These are phyloP conservation scores for Diversispora epigaea DNA, from an alignment of 192 early-diverging fungal species.

Conservation along the genomic window DNA sequence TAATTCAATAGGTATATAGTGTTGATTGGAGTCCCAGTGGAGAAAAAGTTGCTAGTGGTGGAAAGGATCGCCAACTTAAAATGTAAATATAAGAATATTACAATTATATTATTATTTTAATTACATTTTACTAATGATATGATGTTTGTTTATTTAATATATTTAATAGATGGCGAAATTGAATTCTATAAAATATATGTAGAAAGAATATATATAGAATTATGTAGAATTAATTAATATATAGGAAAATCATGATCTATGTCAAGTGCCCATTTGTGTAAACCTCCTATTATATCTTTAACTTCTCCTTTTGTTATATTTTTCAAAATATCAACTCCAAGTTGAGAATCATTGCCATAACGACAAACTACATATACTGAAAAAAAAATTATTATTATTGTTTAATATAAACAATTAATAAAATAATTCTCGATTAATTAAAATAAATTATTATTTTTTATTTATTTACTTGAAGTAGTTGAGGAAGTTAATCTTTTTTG, in stretches of 20 bases:
- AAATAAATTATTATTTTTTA: background rate
- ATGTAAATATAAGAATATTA: conserved; percentile 61
- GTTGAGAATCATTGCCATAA: conserved; percentile 85
- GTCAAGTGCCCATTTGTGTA: conserved; percentile 69
- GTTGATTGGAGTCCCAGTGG: conserved; percentile 96
- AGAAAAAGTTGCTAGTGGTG: conserved; percentile 88
- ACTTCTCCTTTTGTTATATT: conserved; percentile 51
- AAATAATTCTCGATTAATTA: background rate
- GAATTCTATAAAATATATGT: background rate
- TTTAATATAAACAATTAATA: background rate
- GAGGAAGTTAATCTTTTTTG: conserved; percentile 25
- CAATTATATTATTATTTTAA: background rate
- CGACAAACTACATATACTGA: conserved; percentile 76
- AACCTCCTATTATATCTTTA: conserved; percentile 82
- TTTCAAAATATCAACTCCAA: conserved; percentile 77
- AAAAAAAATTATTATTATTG: background rate
- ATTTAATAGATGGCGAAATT: background rate
- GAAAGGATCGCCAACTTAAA: conserved; percentile 89
- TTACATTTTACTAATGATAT: background rate
- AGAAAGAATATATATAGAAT: too few relatives aligned
- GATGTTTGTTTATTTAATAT: background rate
- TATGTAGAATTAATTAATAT: conserved; percentile 53
- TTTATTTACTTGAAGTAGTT: background rate
- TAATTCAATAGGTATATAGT: conserved; percentile 64
- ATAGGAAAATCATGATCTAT: conserved; percentile 82